Conservation (phyloP, 768 basidiomycete species). For the Omphalotus guepiniiformis region DNA sequence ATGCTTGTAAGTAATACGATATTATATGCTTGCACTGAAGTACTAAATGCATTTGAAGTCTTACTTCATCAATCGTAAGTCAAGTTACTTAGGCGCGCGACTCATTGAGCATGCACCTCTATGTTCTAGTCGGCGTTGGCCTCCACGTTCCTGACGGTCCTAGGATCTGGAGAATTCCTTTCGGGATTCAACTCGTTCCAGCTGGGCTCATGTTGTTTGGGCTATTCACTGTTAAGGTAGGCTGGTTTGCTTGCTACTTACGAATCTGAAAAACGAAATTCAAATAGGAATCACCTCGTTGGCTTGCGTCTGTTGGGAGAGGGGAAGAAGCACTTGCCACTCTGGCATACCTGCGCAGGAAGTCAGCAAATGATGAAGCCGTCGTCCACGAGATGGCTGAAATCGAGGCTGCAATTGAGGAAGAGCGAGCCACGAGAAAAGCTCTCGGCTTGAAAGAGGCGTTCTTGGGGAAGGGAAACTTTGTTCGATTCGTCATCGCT, state of each 20-base stretch:
- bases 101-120: too few relatives aligned
- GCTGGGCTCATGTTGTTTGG: slow-evolving; percentile 46
- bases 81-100: too few relatives aligned
- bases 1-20: background rate
- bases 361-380: slow-evolving; percentile 22
- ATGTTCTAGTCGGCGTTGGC: slow-evolving; percentile 48
- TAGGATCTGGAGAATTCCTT: slow-evolving; percentile 48
- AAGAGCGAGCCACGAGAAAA: slow-evolving; percentile 45
- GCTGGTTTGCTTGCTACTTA: background rate
- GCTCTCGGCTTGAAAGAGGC: slow-evolving; percentile 49
- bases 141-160: slow-evolving; percentile 35
- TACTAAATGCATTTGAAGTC: too few relatives aligned
- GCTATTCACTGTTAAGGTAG: slow-evolving; percentile 43
- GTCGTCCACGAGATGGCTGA: slow-evolving; percentile 47
- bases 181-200: slow-evolving; percentile 58
- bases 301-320: slow-evolving; percentile 44
- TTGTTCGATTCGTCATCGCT: slow-evolving; percentile 57
- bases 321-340: slow-evolving; percentile 34
- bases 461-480: slow-evolving; percentile 56
- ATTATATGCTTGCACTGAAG: background rate
- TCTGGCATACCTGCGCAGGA: slow-evolving; percentile 42
- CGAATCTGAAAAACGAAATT: background rate
- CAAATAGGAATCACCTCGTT: slow-evolving; percentile 49
- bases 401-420: slow-evolving; percentile 56
- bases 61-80: slow-evolving; percentile 75